Conservation (phyloP, 495 filamentous ascomycete genomes). For the Penicillium egyptiacum region DNA sequence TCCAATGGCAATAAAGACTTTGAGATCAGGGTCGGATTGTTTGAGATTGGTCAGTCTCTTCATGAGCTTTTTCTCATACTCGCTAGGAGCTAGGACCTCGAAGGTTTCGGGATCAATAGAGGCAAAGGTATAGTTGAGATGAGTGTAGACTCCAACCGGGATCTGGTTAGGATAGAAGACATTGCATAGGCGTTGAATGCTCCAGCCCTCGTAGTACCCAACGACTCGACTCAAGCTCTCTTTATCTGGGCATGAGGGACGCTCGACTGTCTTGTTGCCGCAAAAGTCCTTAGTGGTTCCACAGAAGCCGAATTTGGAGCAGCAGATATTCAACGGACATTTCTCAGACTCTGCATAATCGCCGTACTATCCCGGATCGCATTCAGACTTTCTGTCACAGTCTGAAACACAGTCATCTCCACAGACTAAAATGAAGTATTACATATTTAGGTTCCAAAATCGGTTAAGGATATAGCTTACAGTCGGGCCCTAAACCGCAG, state of each 20-base stretch:
- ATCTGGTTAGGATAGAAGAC: slow-evolving; percentile 10
- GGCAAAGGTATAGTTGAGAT: slow-evolving; percentile 38
- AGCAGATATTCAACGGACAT: slow-evolving; percentile 42
- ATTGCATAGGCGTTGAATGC: background rate
- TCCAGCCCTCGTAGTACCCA: slow-evolving; percentile 23
- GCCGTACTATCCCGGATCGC: slow-evolving; percentile 24
- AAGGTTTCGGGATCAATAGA: slow-evolving; percentile 42
- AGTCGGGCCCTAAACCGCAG: too few relatives aligned
- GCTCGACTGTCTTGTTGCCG: slow-evolving; percentile 14
- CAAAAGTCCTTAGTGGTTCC: slow-evolving; percentile 31
- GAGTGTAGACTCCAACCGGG: slow-evolving; percentile 28
- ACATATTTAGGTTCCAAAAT: too few relatives aligned
- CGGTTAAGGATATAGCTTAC: too few relatives aligned
- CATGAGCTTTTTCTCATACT: slow-evolving; percentile 21
- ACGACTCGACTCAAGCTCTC: background rate
- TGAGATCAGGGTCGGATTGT: slow-evolving; percentile 22
- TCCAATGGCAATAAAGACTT: slow-evolving; percentile 47
- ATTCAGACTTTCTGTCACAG: slow-evolving; percentile 30
- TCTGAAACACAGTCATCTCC: slow-evolving; percentile 24
- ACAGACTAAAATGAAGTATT: slow-evolving; percentile 9
- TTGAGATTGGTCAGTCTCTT: slow-evolving; percentile 40
- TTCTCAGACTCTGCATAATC: too few relatives aligned
- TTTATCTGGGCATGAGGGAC: slow-evolving; percentile 5
- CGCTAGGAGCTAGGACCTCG: slow-evolving; percentile 17
- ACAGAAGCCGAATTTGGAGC: slow-evolving; percentile 35